Base-by-base conservation (phyloP, 768 basidiomycete genomes). In the Leucocoprinus sp. region DNA sequence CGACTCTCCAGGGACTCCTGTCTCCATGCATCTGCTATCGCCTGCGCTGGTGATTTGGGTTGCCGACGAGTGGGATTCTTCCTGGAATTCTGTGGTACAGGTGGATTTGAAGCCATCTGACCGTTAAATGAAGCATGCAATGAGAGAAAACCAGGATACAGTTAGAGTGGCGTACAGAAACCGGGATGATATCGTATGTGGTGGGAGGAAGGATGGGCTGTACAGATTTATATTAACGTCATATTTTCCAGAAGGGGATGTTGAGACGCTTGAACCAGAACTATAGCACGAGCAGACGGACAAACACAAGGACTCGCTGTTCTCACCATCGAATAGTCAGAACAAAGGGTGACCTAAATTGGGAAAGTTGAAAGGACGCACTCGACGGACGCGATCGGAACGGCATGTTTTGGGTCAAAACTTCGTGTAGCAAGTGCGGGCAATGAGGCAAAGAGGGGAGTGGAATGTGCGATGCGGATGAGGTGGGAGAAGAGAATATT, bases 1-100 rank as follows among this genome's bases (percentile, higher is more conserved):
- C 81, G 72, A 52, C 64, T 76, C 60, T 82, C 75, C 11, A 59
- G 48, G n/a, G 77, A 73, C 61, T 82, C 78, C 38, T 67, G 63
- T 56, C 70, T 74, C 84, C 84, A 85, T 43, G 78, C 78, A 33
- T 79, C 75, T 27, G 78, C 80, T 58, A 87, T 84, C 22, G 75
- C 71, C 51, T 79, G 75, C 3, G 76, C 75, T 28, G 78, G 76
- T 8, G 78, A 69, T 54, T 71, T 51, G 47, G 63, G 53, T 43
- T 59, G 64, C 34, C 64, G 52, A 27, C 57, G 58, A 52, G 57
- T 54, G 28, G 55, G 50, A 40, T 57, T 59, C 60, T 64, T 61
- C 54, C 61, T 58, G 46, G 55, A 51, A 45, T 55, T 60, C 40
- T 57, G 62, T 55, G 62, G 60, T 53, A 66, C 58, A 52, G 66